Evolutionary conservation across 345 rosid species (phyloP), one percentile per base, ranked within the genome.

Genomic region (Boechera retrofracta): DNA sequence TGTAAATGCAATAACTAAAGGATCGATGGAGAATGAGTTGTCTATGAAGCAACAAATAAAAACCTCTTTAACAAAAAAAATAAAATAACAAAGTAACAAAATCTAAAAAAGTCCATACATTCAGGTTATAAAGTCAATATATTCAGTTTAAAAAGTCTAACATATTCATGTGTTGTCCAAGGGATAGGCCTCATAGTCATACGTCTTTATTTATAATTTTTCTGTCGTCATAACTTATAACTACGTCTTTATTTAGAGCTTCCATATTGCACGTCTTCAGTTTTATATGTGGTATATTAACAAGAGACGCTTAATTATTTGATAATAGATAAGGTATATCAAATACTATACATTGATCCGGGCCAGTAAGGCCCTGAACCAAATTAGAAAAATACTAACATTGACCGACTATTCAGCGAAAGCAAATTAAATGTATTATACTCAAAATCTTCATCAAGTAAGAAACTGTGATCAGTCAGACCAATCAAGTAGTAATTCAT

Each of bases 321-420:
- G 11, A 32, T 33, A 32, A 7, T 10, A 8, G 38, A 68, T 51
- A 39, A 41, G 44, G 10, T 41, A 26, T 21, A 42, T 60, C 10
- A 42, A 13, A 60, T 39, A 35, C 24, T 0, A 28, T 28, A 28
- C 29, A 28, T n/a, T 60, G 64, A 60, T 11, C 64, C 31, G 2
- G 9, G 28, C 4, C 13, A 38, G 5, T 18, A 36, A 36, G 5
- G 31, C 28, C 13, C 29, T 60, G 29, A n/a, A 36, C 9, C 44
- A n/a, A 35, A 33, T 7, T 3, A 60, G 21, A 36, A 29, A 35
- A 42, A 54, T 33, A 47, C 3, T 11, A 77, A 36, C 39, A 70
- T 70, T 71, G 76, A 77, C 66, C 4, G 71, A 55, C 67, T 64
- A 64, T 55, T 64, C 74, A 67, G 12, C 8, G 51, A 55, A 42